Conservation (phyloP, 352 stramenopile genomes). For the Pythium angustatum region DNA sequence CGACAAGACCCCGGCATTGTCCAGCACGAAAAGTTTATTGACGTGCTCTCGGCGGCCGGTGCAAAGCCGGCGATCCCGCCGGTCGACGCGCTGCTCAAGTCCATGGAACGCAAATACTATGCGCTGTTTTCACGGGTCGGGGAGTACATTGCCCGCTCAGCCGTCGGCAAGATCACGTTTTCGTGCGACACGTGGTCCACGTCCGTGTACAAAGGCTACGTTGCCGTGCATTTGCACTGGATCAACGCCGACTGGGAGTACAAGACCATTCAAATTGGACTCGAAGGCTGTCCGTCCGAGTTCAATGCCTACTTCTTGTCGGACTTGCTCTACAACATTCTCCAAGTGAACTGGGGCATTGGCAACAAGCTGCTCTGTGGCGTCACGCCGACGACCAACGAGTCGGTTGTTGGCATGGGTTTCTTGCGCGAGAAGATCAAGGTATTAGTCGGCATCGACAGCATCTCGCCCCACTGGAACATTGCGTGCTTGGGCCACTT, state of each 20-base stretch:
- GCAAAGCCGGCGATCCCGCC: conserved; percentile 53
- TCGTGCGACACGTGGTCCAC: conserved; percentile 80
- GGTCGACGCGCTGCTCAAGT: conserved; percentile 59
- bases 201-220: conserved; percentile 69
- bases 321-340: conserved; percentile 76
- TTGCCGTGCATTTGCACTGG: conserved; percentile 78
- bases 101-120: conserved; percentile 77
- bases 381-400: conserved; percentile 60
- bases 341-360: conserved; percentile 79
- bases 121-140: conserved; percentile 64
- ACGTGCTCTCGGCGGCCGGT: conserved; percentile 52
- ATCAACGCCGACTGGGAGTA: conserved; percentile 87
- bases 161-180: conserved; percentile 69
- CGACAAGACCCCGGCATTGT: conserved; percentile 64
- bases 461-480: conserved; percentile 72
- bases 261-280: conserved; percentile 76
- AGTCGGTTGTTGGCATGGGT: conserved; percentile 69
- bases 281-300: conserved; percentile 67
- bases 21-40: conserved; percentile 70
- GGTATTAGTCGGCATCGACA: conserved; percentile 72
- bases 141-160: conserved; percentile 76
- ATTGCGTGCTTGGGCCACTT: conserved; percentile 73
- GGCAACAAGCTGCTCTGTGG: conserved; percentile 72
- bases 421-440: conserved; percentile 83
- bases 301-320: conserved; percentile 80